A percentile compares a stretch with the other conserved stretches of the same genome.
These are phyloP conservation scores for Cercis canadensis DNA, from an alignment of 306 rosid genomes.

Conservation along the genomic window DNA sequence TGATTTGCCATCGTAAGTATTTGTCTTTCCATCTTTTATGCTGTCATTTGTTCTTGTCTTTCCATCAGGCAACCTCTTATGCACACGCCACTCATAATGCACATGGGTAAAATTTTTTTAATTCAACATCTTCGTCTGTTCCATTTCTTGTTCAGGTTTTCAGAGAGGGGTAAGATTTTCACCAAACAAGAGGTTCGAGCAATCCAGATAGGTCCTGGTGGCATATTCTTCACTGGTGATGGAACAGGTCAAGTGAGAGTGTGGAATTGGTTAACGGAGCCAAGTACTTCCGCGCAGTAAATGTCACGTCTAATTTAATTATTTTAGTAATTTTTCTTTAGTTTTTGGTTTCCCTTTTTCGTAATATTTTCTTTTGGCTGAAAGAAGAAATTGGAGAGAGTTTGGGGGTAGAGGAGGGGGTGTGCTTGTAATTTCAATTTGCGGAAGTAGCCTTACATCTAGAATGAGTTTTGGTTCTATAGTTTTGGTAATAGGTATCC, in stretches of 20 bases:
- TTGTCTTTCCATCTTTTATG: constrained; percentile 30
- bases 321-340: constrained; percentile 17
- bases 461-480: constrained; percentile 38
- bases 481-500: constrained; percentile 40
- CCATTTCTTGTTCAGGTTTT: constrained; percentile 57
- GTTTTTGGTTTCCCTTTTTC: constrained; percentile 42
- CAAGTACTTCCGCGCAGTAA: constrained; percentile 46
- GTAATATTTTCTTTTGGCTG: constrained; percentile 38
- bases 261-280: constrained; percentile 75
- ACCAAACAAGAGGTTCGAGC: constrained; percentile 81
- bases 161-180: constrained; percentile 89
- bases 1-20: constrained; percentile 95
- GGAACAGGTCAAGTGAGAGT: constrained; percentile 91
- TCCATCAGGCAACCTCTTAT: too few species aligned
- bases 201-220: constrained; percentile 79
- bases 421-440: constrained; percentile 36
- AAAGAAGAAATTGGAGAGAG: constrained; percentile 40
- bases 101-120: too few species aligned
- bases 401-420: not conserved
- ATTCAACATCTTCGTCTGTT: not conserved
- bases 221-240: constrained; percentile 91
- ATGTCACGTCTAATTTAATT: constrained; percentile 1
- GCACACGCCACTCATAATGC: too few species aligned
- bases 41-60: too few species aligned
- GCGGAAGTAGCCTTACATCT: constrained; percentile 40